Conservation (phyloP, 192 early-diverging fungal genomes). For the Chytriomyces sp. region DNA sequence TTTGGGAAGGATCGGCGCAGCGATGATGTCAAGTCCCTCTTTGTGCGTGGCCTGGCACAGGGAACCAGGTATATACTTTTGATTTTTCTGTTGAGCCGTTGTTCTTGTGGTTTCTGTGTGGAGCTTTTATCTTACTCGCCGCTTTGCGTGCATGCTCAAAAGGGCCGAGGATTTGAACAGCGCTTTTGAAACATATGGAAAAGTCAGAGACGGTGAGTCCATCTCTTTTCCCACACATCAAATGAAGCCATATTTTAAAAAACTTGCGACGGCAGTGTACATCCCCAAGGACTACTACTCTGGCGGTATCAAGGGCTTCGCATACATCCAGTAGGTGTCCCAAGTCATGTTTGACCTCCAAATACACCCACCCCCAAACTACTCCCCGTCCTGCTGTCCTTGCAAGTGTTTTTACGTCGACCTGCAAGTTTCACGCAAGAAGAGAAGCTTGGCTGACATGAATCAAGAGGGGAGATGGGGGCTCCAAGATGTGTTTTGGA, state of each 20-base stretch:
- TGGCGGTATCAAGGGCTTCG: constrained; percentile 50
- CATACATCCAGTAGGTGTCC: constrained; percentile 52
- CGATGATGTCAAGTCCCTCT: constrained; percentile 43
- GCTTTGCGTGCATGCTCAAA: not conserved
- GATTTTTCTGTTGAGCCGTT: not conserved
- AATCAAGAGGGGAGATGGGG: not conserved
- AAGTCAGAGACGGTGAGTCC: constrained; percentile 45
- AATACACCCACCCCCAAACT: not conserved
- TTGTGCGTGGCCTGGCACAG: constrained; percentile 47
- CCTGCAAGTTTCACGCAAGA: not conserved
- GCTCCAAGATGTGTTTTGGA: not conserved
- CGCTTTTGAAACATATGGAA: constrained; percentile 54
- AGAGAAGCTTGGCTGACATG: not conserved
- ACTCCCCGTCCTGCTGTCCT: not conserved
- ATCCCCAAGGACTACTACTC: constrained; percentile 55
- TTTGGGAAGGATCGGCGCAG: constrained; percentile 16
- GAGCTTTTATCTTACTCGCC: not conserved
- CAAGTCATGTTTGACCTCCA: not conserved
- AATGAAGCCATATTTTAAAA: not conserved
- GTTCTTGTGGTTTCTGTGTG: not conserved
- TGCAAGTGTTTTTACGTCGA: not conserved
- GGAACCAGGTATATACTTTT: constrained; percentile 40
- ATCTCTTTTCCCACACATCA: not conserved
- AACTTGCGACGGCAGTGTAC: constrained; percentile 42
- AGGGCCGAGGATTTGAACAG: constrained; percentile 47